Conservation (phyloP, 768 basidiomycete species). For the Termitomyces sp. region DNA sequence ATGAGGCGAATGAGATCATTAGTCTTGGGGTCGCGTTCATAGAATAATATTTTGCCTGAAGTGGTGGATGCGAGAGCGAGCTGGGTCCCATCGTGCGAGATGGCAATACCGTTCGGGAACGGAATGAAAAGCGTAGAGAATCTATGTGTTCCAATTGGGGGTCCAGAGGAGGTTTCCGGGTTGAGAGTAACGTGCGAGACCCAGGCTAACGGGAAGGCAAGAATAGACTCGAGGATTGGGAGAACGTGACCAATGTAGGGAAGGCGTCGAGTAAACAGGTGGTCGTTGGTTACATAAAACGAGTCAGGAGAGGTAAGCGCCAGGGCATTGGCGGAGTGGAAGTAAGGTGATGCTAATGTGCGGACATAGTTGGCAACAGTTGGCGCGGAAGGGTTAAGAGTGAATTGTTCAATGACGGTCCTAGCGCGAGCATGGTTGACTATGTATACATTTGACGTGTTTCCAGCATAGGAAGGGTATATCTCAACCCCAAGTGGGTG, state of each 20-base stretch:
- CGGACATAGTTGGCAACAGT: slow-evolving; percentile 50
- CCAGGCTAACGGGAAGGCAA: slow-evolving; percentile 57
- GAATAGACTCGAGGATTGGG: slow-evolving; percentile 51
- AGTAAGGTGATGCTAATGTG: slow-evolving; percentile 55
- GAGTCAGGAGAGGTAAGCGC: slow-evolving; percentile 62
- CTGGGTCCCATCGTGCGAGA: slow-evolving; percentile 46
- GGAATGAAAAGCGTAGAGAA: slow-evolving; percentile 47
- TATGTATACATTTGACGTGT: slow-evolving; percentile 55
- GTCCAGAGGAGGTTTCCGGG: slow-evolving; percentile 16
- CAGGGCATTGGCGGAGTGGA: slow-evolving; percentile 65
- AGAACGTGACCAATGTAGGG: slow-evolving; percentile 48
- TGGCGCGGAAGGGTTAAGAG: slow-evolving; percentile 40
- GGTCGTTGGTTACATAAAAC: slow-evolving; percentile 75
- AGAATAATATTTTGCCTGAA: slow-evolving; percentile 44
- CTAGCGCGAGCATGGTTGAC: slow-evolving; percentile 64
- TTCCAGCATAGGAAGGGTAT: slow-evolving; percentile 46
- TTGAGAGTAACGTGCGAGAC: slow-evolving; percentile 51
- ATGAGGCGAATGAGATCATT: slow-evolving; percentile 37
- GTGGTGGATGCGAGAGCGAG: slow-evolving; percentile 60
- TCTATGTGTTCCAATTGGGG: slow-evolving; percentile 29
- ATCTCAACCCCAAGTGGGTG: slow-evolving; percentile 69
- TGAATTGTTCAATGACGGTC: slow-evolving; percentile 69
- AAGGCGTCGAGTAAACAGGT: slow-evolving; percentile 60
- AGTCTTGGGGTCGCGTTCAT: slow-evolving; percentile 42
- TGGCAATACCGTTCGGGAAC: slow-evolving; percentile 67